Evolutionary conservation across 1,284 basidiomycete genomes (phyloP), one percentile per base, ranked within the genome.

Genomic region (Meripilus lineatus): DNA sequence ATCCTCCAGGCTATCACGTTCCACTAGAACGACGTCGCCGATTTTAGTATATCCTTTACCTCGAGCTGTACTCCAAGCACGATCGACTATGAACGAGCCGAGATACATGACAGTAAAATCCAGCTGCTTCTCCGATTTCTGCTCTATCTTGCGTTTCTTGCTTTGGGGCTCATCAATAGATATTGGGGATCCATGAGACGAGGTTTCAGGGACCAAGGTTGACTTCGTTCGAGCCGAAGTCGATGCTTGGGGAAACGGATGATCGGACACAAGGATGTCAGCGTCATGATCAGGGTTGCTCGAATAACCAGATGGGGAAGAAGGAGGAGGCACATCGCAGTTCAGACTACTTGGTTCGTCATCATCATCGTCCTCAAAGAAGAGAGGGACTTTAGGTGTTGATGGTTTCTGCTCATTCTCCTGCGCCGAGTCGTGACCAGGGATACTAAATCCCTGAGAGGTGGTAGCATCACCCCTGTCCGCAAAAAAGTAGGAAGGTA

Each of bases 41-140:
- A 64, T 50, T 44, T 79, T 79, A 35, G 85, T 67, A 50, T 86
- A 86, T 2, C 81, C 80, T 50, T 74, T 77, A 1, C 84, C 85
- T 43, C 76, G 82, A n/a, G 75, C 80, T 17, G 82, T 89, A 50
- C 82, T 84, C 84, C 84, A 89, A 7, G 84, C 86, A 53, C 84
- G 83, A n/a, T 74, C 71, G n/a, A 89, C 72, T 8, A 88, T 51
- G 45, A 88, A 70, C 35, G 81, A 80, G 10, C 86, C 86, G 17
- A 89, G 57, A 53, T 85, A 89, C 22, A 58, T 53, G 14, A 58
- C 52, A 6, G 43, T 50, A 23, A 60, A 57, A 3, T 28, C 23
- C 24, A 11, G 30, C 15, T 5, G 32, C 25, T 24, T 25, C 24
- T 4, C 10, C 3, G 44, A n/a, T 10, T 57, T 65, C 17, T 48